Base-by-base conservation (phyloP, 768 basidiomycete genomes). In the Phaeotremella skinneri region DNA sequence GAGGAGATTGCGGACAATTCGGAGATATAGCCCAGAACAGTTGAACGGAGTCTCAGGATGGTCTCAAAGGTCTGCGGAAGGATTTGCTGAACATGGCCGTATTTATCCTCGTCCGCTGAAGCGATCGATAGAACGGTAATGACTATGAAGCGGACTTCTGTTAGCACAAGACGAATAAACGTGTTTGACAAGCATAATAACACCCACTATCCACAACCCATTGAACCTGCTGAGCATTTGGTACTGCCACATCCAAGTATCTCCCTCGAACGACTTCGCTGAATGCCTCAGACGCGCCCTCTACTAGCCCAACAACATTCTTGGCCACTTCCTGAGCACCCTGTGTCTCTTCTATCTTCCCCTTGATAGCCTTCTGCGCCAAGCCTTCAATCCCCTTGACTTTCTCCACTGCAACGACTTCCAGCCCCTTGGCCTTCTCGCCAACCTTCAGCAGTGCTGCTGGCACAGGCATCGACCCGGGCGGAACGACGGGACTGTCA, bases 61-160 rank as follows among this genome's bases (percentile, higher is more conserved):
- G 68, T 64, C 49, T 74, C 72, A 16, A 76, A 50, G 14, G 68
- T 67, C 1, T 67, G 58, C 2, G 75, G 73, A 0, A 74, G 49
- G 49, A 67, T 55, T 14, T 72, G 68, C 43, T 76, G 75, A 1
- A 75, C 70, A 42, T 74, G 66, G 26, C 75, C 75, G 49, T 74
- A 76, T 17, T 67, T 69, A 43, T 76, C 75, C 49, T 76, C 75
- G 11, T 63, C 59, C 20, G 64, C 57, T 0, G 75, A 76, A 3
- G 69, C 71, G 5, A 68, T 55, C 7, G 68, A 58, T n/a, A 72
- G 60, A 0, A 64, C 63, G 1, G 71, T 60, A 20, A 74, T 55
- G 25, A 73, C 75, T 76, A 21, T 14, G 25, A 23, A 23, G 21
- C 26, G 29, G 59, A 55, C 32, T 27, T 42, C 50, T 31, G 54